Evolutionary conservation across 371 early-diverging fungal species (phyloP), one percentile per base, ranked within the genome.

Genomic region (Gilbertella persicaria): DNA sequence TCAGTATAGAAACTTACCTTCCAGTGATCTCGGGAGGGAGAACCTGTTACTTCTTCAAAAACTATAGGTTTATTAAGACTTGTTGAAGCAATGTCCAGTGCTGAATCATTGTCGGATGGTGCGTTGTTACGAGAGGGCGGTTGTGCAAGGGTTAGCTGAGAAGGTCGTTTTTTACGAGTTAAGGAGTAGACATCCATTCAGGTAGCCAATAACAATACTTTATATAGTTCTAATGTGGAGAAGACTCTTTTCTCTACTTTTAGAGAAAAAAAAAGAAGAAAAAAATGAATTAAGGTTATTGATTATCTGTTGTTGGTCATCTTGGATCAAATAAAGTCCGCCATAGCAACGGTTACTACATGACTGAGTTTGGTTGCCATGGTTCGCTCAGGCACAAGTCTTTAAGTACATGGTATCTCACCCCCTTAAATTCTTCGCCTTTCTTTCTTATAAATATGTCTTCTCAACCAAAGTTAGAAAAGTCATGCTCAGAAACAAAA

Each of bases 151-250:
- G 84, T 81, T 21, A 84, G 58, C 48, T 77, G 82, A 10, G 80
- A 78, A 28, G 84, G 82, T 42, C 80, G 70, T 60, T 81, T 75
- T 47, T 84, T 84, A 50, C 73, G 72, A 37, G 82, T 80, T 23
- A 84, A 60, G 38, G 80, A 67, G 57, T 84, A 84, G 52, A 81
- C 69, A 66, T 84, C 84, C 84, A 83, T 81, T 49, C 56, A 53
- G 20, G 12, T 39, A 17, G 9, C 9, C 20, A 5, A 16, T 17
- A 54, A 40, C n/a, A 52, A 42, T 42, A 19, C n/a, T 24, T 23
- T 38, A 38, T 38, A 49, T 4, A 28, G 35, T 14, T 4, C 16
- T 21, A 23, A 23, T 28, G n/a, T 19, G 23, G 23, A 33, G 21
- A 30, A n/a, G n/a, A n/a, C 6, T 33, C 13, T 9, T 33, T 33